A percentile compares a stretch with the other conserved stretches of the same genome.
Conservation (phyloP, 768 basidiomycete genomes). For the Panus rudis region DNA sequence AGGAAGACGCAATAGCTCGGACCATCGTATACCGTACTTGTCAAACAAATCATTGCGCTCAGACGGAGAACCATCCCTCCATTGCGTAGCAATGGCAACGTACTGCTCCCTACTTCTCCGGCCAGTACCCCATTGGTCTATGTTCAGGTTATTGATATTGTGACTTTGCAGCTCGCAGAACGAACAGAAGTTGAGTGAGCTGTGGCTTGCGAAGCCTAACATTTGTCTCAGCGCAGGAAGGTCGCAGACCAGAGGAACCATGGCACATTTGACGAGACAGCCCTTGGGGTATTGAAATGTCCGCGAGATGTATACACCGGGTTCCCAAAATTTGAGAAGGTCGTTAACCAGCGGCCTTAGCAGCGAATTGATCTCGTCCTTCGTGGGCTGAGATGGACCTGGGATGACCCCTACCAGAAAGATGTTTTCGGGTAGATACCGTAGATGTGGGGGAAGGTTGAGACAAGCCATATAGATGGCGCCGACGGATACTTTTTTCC, state of each 20-base stretch:
- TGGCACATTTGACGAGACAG: conserved; percentile 17
- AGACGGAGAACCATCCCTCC: conserved; percentile 11
- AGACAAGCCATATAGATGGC: conserved; percentile 15
- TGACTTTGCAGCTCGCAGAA: neutral
- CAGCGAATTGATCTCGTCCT: conserved; percentile 28
- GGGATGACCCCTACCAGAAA: conserved; percentile 34
- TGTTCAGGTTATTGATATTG: conserved; percentile 7
- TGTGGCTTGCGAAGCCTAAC: neutral
- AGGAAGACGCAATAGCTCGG: conserved; percentile 25
- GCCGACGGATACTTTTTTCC: neutral
- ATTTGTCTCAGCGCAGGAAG: conserved; percentile 13
- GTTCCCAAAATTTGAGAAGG: conserved; percentile 24
- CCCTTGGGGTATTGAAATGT: conserved; percentile 22
- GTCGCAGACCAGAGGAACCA: conserved; percentile 27
- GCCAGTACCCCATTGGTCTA: neutral
- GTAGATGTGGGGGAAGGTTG: conserved; percentile 13
- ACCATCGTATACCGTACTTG: conserved; percentile 20
- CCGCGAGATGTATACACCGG: conserved; percentile 20
- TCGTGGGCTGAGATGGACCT: conserved; percentile 29
- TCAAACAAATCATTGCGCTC: conserved; percentile 9
- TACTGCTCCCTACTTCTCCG: conserved; percentile 3
- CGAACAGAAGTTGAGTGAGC: conserved; percentile 4
- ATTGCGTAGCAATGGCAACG: conserved; percentile 5
- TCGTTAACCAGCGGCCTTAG: conserved; percentile 28
- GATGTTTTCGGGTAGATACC: conserved; percentile 24